Evolutionary conservation across 352 stramenopile species (phyloP), one percentile per base, ranked within the genome.

Genomic region (Phytophthora pini): DNA sequence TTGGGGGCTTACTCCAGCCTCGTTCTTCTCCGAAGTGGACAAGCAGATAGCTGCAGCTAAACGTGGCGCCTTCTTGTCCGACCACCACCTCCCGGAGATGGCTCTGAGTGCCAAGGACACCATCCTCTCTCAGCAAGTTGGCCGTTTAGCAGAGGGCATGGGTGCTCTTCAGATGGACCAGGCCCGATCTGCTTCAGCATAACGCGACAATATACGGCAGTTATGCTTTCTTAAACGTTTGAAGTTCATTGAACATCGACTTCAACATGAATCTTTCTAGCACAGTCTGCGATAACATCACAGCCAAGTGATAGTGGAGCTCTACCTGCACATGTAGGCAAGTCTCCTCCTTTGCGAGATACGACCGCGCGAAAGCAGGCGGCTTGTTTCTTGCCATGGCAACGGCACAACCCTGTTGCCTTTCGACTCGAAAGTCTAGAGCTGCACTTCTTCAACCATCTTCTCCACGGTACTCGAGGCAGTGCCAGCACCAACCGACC

Each of bases 11-110:
- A 90, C 76, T 0, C 72, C 84, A 17, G 72, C 84, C 12, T 81
- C 80, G 60, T 89, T 92, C 55, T 84, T 92, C 40, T 44, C 46
- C 4, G 80, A 90, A 48, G 80, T 89, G 44, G 76, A 89, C 38
- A 68, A 67, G 26, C 74, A 85, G 38, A 57, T 87, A 13, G 68
- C 76, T 5, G 65, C 58, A 0, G 80, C 71, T 72, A 87, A 84
- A 54, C 79, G 81, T 7, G 79, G 84, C 1, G 54, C 57, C 1
- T 86, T 86, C 63, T 53, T 87, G 2, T 54, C 80, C 1, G 81
- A 87, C 15, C 56, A 77, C 10, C 47, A 51, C 20, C 43, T 68
- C 2, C 81, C 70, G 0, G 65, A 54, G 31, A 90, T 92, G 76
- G 80, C 81, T 10, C 71, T 92, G 13, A 89, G 81, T 39, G 61